Conservation (phyloP, 208 protist species). For the Acanthamoeba royreba region DNA sequence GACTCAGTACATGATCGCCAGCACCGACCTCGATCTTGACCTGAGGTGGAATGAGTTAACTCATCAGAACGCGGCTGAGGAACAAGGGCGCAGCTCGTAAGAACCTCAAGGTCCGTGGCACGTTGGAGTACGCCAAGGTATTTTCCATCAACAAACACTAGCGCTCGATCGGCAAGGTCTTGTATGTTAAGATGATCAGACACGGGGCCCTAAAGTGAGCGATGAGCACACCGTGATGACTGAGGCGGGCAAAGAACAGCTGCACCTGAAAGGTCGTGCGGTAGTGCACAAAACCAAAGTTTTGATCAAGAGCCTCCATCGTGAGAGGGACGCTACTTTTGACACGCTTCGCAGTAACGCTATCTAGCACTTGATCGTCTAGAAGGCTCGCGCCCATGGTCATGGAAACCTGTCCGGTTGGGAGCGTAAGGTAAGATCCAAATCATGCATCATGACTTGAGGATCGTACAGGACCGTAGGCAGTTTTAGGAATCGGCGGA, state of each 20-base stretch:
- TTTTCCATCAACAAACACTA: not conserved
- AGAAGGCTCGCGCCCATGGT: not conserved
- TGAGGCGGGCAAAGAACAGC: no score
- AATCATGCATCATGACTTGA: not conserved
- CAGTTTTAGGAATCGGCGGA: not conserved
- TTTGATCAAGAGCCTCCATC: not conserved
- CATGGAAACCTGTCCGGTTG: not conserved
- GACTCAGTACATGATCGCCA: not conserved
- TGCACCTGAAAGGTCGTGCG: not conserved
- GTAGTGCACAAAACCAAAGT: conserved; percentile 10
- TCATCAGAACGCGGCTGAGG: not conserved
- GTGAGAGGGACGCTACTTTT: not conserved
- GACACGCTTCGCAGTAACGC: not conserved
- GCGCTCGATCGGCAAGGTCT: not conserved
- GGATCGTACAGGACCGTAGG: not conserved
- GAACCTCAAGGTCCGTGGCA: not conserved
- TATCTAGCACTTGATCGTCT: not conserved
- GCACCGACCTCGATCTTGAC: not conserved
- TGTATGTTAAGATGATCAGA: not conserved
- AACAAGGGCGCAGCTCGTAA: no score
- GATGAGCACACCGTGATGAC: no score
- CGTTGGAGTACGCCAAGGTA: not conserved
- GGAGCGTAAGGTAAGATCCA: no score
- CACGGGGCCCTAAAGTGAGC: not conserved
- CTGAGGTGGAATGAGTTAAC: not conserved